phyloP scores from a whole-genome alignment of 2,329 filamentous ascomycete species.

The Xylariaceae sp. region DNA sequence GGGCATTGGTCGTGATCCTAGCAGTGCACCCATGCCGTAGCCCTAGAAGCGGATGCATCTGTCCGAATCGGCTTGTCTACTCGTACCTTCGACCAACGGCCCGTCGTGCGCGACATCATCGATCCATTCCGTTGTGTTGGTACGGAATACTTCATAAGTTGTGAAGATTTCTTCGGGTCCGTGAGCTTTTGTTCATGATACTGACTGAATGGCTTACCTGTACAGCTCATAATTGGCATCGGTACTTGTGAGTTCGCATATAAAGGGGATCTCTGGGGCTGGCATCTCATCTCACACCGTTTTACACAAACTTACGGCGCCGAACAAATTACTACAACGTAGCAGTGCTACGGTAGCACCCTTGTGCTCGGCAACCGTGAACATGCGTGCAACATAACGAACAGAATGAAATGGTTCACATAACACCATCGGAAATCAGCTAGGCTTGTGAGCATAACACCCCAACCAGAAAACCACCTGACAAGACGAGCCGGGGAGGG shows the following conservation, averaged over 20 bases:
- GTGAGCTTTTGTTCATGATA: no score
- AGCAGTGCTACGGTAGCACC: background rate
- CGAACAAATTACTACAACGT: background rate
- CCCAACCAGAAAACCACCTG: background rate
- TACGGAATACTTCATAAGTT: no score
- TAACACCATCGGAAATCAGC: background rate
- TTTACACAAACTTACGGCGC: background rate
- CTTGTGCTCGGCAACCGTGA: background rate
- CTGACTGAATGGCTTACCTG: no score
- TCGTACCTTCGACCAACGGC: background rate
- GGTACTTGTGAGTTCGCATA: no score
- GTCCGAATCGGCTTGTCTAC: background rate
- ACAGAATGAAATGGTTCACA: background rate
- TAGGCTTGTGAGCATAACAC: background rate
- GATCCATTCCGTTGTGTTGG: no score
- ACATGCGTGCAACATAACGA: background rate
- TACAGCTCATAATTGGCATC: no score
- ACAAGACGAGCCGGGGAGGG: conserved; percentile 8
- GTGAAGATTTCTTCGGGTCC: no score
- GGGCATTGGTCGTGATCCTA: background rate
- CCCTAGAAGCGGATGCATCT: background rate
- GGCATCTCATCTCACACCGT: no score
- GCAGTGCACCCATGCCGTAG: background rate
- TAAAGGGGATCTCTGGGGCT: no score
- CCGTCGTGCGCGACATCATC: background rate